Conservation (phyloP, 2,329 filamentous ascomycete genomes). For the Penicillium sp. region DNA sequence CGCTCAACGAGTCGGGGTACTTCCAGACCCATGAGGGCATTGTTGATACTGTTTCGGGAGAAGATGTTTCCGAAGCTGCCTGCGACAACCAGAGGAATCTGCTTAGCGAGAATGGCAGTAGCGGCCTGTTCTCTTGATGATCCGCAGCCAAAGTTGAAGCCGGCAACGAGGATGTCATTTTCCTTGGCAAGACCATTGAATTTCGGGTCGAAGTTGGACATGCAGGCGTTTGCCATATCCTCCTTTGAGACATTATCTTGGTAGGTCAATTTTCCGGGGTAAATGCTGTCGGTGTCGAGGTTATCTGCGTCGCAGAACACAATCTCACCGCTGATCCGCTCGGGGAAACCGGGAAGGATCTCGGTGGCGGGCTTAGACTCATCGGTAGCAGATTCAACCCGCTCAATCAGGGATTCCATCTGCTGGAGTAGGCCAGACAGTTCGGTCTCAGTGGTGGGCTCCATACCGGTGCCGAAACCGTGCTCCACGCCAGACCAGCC, state of each 20-base stretch:
- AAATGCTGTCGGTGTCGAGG: conserved; percentile 89
- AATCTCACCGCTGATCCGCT: conserved; percentile 78
- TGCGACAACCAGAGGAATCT: conserved; percentile 38
- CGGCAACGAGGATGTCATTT: conserved; percentile 77
- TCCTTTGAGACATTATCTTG: conserved; percentile 74
- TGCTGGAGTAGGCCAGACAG: conserved; percentile 68
- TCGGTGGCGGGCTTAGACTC: conserved; percentile 50
- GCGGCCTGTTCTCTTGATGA: conserved; percentile 80
- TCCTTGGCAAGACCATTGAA: conserved; percentile 63
- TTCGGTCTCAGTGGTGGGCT: conserved; percentile 60
- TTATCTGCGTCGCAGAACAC: conserved; percentile 83
- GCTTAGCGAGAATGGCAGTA: conserved; percentile 58
- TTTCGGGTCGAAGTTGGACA: conserved; percentile 83
- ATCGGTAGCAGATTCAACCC: conserved; percentile 46
- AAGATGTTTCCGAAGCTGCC: conserved; percentile 42
- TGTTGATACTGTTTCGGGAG: conserved; percentile 42
- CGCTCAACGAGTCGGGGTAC: conserved; percentile 38
- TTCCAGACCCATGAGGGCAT: conserved; percentile 41
- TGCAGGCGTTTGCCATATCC: conserved; percentile 83
- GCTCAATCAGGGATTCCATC: conserved; percentile 59
- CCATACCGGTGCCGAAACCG: conserved; percentile 67
- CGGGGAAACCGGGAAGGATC: conserved; percentile 80
- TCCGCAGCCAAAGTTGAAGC: conserved; percentile 87
- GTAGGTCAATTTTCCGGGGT: conserved; percentile 88
- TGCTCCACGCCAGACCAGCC: conserved; percentile 59